Percentiles rank a stretch among this genome's conserved stretches.
phyloP scores from a whole-genome alignment of 495 filamentous ascomycete species.

The Hyphodiscus hymeniophilus region DNA sequence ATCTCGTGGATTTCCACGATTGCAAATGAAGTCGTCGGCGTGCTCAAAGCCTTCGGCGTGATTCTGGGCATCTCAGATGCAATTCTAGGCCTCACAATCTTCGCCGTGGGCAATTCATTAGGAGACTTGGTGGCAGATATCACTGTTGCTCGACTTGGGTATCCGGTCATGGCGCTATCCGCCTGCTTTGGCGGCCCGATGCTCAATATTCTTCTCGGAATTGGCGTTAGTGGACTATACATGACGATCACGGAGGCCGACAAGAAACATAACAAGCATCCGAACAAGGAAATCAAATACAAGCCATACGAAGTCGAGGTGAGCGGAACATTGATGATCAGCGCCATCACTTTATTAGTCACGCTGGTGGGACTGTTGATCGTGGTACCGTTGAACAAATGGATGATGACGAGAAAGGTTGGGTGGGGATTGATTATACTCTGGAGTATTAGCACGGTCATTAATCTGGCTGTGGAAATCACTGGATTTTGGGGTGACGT shows the following conservation, averaged over 20 bases:
- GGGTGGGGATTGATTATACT: slow-evolving; percentile 76
- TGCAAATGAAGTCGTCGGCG: slow-evolving; percentile 90
- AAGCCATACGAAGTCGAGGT: slow-evolving; percentile 74
- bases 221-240: slow-evolving; percentile 80
- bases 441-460: slow-evolving; percentile 75
- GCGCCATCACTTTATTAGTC: slow-evolving; percentile 67
- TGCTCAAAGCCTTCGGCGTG: slow-evolving; percentile 89
- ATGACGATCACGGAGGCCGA: slow-evolving; percentile 61
- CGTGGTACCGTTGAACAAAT: slow-evolving; percentile 75
- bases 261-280: slow-evolving; percentile 47
- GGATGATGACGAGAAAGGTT: slow-evolving; percentile 80
- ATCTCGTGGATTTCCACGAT: slow-evolving; percentile 97
- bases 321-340: slow-evolving; percentile 73
- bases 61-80: slow-evolving; percentile 92
- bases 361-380: slow-evolving; percentile 74
- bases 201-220: slow-evolving; percentile 93
- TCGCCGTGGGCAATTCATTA: slow-evolving; percentile 92
- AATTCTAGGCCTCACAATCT: slow-evolving; percentile 90
- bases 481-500: slow-evolving; percentile 30
- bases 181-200: slow-evolving; percentile 97
- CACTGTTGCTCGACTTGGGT: slow-evolving; percentile 86
- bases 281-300: slow-evolving; percentile 40
- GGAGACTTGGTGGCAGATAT: slow-evolving; percentile 93
- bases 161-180: slow-evolving; percentile 92
- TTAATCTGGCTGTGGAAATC: slow-evolving; percentile 79